phyloP scores from a whole-genome alignment of 1,284 basidiomycete species.

The Puccinia coronata region DNA sequence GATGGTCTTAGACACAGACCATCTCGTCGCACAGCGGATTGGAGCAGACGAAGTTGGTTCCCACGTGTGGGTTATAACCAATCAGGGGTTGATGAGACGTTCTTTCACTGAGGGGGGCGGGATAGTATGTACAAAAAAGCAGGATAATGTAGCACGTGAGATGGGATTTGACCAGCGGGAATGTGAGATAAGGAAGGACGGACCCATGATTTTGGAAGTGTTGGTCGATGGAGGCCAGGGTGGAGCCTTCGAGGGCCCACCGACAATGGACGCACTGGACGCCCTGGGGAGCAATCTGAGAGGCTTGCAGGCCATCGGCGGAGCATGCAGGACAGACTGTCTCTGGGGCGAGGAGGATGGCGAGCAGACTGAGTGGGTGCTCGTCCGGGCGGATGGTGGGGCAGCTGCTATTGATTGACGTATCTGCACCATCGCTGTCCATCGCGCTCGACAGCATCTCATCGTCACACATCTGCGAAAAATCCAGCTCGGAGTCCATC shows the following conservation, averaged over 20 bases:
- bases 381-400: constrained; percentile 23
- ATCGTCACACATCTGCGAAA: constrained; percentile 11
- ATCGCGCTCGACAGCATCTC: neutral
- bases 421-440: constrained; percentile 2
- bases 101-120: neutral
- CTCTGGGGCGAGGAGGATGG: neutral
- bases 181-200: neutral
- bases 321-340: constrained; percentile 28
- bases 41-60: constrained; percentile 32
- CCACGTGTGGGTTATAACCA: constrained; percentile 30
- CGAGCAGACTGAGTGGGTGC: neutral
- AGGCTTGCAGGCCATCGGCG: neutral
- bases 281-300: neutral
- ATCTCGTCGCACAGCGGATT: constrained; percentile 39
- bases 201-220: constrained; percentile 37
- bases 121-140: neutral
- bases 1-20: constrained; percentile 2
- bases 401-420: neutral
- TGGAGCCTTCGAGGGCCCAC: constrained; percentile 1
- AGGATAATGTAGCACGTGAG: neutral
- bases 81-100: constrained; percentile 27
- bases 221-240: constrained; percentile 8
- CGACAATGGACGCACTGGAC: constrained; percentile 1
- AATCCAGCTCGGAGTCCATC: constrained; percentile 1
- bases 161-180: neutral